Evolutionary conservation across 164 flowering plant genomes (phyloP), one percentile per base, ranked within the genome.

Genomic region (Tinospora cordifolia): DNA sequence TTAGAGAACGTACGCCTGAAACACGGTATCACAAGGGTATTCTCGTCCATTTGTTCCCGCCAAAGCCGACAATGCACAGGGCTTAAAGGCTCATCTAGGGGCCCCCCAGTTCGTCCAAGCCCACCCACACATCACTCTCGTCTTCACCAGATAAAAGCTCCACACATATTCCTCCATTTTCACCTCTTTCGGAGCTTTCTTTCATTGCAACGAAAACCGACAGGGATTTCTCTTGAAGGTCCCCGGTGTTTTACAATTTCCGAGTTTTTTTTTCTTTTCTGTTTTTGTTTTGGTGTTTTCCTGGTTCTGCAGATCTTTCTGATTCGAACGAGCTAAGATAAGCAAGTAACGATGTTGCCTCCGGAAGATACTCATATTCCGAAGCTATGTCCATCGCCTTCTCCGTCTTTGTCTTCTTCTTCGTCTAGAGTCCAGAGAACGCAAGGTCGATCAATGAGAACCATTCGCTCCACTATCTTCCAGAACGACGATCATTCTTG

Each of bases 401-500:
- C 71, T 19, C 63, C 73, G 27, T 62, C 75, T 25, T 66, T 70
- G 4, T 22, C 70, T 1, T 66, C 70, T 25, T 66, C 69, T 12
- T 36, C 74, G 39, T 72, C 75, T 17, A 72, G 62, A 65, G 68
- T 66, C 3, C 70, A 67, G 51, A 46, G 71, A 68, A 70, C 81
- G 14, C 22, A 69, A 25, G 96, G 88, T 68, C 90, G 93, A 0
- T 92, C 95, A 58, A 92, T 90, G 98, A 81, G 98, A 6, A 92
- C 98, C 3, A 72, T 91, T 47, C 90, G 95, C n/a, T 91, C 98
- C 34, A 85, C 64, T 47, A 40, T 87, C 77, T 87, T 69, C 79
- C 79, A 75, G 40, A 67, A 65, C 26, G 79, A 78, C 36, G 79
- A 77, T 46, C 69, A 63, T 7, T 70, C 71, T 36, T 59, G 78